Base-by-base conservation (phyloP, 768 basidiomycete genomes). In the Cubamyces sp. region DNA sequence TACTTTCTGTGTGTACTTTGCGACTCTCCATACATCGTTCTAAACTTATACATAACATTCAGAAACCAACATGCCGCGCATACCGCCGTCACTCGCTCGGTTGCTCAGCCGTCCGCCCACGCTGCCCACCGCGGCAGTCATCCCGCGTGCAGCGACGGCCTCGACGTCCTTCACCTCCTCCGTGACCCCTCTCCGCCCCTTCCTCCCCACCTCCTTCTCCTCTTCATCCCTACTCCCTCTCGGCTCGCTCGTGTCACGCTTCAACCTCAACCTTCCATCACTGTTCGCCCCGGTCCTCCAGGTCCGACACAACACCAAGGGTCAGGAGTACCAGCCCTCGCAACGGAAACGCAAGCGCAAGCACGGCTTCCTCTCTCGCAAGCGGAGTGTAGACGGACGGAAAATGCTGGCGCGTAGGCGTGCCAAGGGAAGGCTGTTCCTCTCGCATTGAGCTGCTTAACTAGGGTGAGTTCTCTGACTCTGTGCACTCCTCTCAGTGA, bases 301-400 rank as follows among this genome's bases (percentile, higher is more conserved):
- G 67, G 75, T 82, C 42, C 87, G 94, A 7, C 87, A 82, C 71
- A 79, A 79, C 30, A 82, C 88, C 28, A 84, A 86, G 46, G 96
- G 96, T 46, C 84, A 86, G n/a, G 93, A 96, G 75, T 98, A 98
- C 69, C 96, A 98, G 73, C 96, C 96, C n/a, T 94, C 91, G 0
- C 94, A 96, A 74, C 84, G 95, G 43, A 92, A 91, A 71, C 79
- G 96, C 67, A 98, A 98, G 80, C 83, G 94, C 68, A 94, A 90
- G 73, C 91, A 93, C 71, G 96, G 96, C 6, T 98, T 96, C 75
- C 82, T 98, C 37, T 84, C 88, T 0, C 78, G 95, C 61, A 86
- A 89, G 74, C 82, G 82, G 67, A 84, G 81, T 9, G 81, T 83
- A 23, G 79, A 83, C 39, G 94, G 94, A 3, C 83, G 88, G 65